Base-by-base conservation (phyloP, 805 yeast species). In the Zygotorulaspora danielsina region DNA sequence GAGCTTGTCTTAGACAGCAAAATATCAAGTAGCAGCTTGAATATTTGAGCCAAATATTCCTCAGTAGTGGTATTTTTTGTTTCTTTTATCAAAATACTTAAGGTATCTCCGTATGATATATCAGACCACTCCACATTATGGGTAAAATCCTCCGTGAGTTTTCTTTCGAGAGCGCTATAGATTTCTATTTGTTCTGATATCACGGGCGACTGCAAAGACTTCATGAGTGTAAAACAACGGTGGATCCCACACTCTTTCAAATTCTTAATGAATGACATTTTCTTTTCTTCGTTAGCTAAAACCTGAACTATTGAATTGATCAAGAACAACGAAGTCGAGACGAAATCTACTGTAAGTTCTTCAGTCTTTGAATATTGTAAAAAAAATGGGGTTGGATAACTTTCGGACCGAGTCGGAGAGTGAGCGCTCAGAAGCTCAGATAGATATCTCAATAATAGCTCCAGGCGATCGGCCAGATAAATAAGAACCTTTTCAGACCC, bases 271-370 rank as follows among this genome's bases (percentile, higher is more conserved):
- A 74, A 76, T 6, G 74, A 64, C 37, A 93, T 66, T 35, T 34
- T 68, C 63, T 45, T 74, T 53, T 51, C 62, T 52, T 42, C 54
- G 53, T 43, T 52, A 29, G 46, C 60, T 50, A 49, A 61, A 43
- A 54, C 77, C 48, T 67, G 72, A 10, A 77, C 69, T 13, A 89
- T 69, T 1, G 87, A 78, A 50, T 80, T 79, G 22, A 87, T 67
- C 29, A 90, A 69, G 27, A 84, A 72, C 68, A 87, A 67, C 0
- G 94, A 79, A 2, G 84, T 70, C 35, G 81, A 63, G 11, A 83
- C 72, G 59, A 84, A 89, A 41, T 88, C 95, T 44, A 74, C 64
- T 18, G 86, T 44, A 26, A 42, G 13, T 36, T 48, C 47, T n/a
- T 52, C 52, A 5, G 53, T 41, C 29, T 46, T 49, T 12, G 51